phyloP scores from a whole-genome alignment of 2,329 filamentous ascomycete genomes.

The Trichoderma breve region DNA sequence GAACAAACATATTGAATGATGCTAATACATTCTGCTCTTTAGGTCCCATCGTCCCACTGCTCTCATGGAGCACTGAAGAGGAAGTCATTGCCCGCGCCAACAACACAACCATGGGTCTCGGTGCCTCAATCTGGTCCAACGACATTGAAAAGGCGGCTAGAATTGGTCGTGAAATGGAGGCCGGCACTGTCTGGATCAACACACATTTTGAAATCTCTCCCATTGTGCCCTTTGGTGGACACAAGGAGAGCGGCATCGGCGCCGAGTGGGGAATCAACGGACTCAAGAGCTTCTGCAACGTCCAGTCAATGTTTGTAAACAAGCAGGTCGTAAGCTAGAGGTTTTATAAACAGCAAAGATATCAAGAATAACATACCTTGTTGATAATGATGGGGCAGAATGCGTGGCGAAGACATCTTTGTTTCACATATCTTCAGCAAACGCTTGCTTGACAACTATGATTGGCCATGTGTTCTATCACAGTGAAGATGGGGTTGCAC shows the following conservation, averaged over 20 bases:
- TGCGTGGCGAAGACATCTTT: not conserved
- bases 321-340: not conserved
- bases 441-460: not conserved
- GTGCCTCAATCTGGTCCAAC: slow-evolving; percentile 56
- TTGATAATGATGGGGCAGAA: not conserved
- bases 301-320: slow-evolving; percentile 1
- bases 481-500: not conserved
- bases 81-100: slow-evolving; percentile 37
- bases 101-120: slow-evolving; percentile 54
- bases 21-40: not conserved
- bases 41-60: slow-evolving; percentile 34
- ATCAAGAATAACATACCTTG: not conserved
- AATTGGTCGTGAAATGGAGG: slow-evolving; percentile 52
- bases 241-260: slow-evolving; percentile 63
- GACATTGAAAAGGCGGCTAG: slow-evolving; percentile 45
- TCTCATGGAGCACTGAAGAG: slow-evolving; percentile 32
- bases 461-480: not conserved
- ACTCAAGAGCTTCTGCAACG: slow-evolving; percentile 12
- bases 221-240: slow-evolving; percentile 62
- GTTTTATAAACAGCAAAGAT: not conserved
- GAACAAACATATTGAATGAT: not conserved
- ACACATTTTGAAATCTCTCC: slow-evolving; percentile 54
- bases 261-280: slow-evolving; percentile 8
- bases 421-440: not conserved
- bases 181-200: slow-evolving; percentile 49